Evolutionary conservation across 2,329 filamentous ascomycete species (phyloP).

Genomic region (Ilyonectria mors-panacis): DNA sequence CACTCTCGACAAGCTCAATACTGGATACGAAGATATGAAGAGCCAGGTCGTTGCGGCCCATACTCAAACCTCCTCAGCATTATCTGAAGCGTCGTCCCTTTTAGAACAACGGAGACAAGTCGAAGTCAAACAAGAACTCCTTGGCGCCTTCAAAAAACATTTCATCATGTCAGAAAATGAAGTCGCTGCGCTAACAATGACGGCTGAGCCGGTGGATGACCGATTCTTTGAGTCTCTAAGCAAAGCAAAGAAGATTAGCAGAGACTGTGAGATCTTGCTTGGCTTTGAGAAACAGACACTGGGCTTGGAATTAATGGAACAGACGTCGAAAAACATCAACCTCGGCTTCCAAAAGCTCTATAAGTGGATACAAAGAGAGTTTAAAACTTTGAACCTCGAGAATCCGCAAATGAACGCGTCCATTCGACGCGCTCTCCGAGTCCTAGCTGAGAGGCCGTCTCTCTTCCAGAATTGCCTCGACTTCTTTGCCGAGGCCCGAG

Average conservation of each 20-base stretch:
- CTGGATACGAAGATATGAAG: slow-evolving; percentile 85
- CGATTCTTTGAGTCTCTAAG: slow-evolving; percentile 84
- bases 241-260: slow-evolving; percentile 88
- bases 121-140: slow-evolving; percentile 83
- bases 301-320: slow-evolving; percentile 91
- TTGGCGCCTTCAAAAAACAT: slow-evolving; percentile 83
- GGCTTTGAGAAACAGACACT: slow-evolving; percentile 91
- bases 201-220: slow-evolving; percentile 86
- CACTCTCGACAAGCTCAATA: slow-evolving; percentile 84
- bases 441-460: slow-evolving; percentile 89
- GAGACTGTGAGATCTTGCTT: slow-evolving; percentile 89
- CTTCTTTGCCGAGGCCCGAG: slow-evolving; percentile 91
- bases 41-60: slow-evolving; percentile 82
- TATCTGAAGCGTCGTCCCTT: slow-evolving; percentile 83
- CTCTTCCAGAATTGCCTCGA: slow-evolving; percentile 95
- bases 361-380: slow-evolving; percentile 93
- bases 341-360: slow-evolving; percentile 95
- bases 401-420: slow-evolving; percentile 92
- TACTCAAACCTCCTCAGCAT: slow-evolving; percentile 78
- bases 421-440: slow-evolving; percentile 86
- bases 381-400: slow-evolving; percentile 92
- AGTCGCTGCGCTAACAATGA: slow-evolving; percentile 80
- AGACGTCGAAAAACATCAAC: slow-evolving; percentile 89
- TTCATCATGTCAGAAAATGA: slow-evolving; percentile 91
- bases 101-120: slow-evolving; percentile 80